These are phyloP conservation scores for Phaeosphaeria sp. DNA, from an alignment of 2,329 filamentous ascomycete species.

Conservation along the genomic window DNA sequence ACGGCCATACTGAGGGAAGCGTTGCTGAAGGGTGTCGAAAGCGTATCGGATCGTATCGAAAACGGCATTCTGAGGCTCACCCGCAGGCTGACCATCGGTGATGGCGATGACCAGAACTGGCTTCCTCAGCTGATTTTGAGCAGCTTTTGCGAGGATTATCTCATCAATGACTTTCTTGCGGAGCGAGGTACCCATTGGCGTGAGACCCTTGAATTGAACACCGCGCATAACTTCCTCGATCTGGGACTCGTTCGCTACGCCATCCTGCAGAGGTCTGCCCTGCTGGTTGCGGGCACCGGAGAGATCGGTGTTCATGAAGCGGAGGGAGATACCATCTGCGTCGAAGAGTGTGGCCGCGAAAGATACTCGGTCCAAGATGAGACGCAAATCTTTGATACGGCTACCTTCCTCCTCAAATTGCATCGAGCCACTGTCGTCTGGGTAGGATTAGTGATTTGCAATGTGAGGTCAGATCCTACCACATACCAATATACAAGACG, in stretches of 20 bases:
- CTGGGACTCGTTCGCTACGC: constrained; percentile 64
- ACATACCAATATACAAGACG: constrained; percentile 62
- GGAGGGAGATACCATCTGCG: constrained; percentile 69
- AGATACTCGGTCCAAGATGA: constrained; percentile 68
- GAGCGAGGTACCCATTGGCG: constrained; percentile 69
- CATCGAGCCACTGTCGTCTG: constrained; percentile 73
- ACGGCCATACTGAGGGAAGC: constrained; percentile 57
- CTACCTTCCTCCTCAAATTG: constrained; percentile 71
- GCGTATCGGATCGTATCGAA: constrained; percentile 64
- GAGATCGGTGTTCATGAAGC: constrained; percentile 71
- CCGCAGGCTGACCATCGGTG: constrained; percentile 70
- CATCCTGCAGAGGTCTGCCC: constrained; percentile 55
- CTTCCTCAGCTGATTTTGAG: constrained; percentile 63
- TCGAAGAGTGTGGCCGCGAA: constrained; percentile 73
- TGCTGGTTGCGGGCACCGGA: constrained; percentile 28
- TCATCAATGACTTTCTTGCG: constrained; percentile 69
- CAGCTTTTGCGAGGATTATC: constrained; percentile 62
- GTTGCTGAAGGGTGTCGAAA: constrained; percentile 57
- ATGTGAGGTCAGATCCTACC: not conserved
- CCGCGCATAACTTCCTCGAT: constrained; percentile 64
- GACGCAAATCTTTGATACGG: constrained; percentile 69
- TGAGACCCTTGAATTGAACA: constrained; percentile 70
- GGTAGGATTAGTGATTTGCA: constrained; percentile 13
- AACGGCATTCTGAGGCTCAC: constrained; percentile 64
- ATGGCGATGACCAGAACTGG: constrained; percentile 70